These are phyloP conservation scores for Fagus sylvatica DNA, from an alignment of 306 rosid genomes.

Conservation along the genomic window DNA sequence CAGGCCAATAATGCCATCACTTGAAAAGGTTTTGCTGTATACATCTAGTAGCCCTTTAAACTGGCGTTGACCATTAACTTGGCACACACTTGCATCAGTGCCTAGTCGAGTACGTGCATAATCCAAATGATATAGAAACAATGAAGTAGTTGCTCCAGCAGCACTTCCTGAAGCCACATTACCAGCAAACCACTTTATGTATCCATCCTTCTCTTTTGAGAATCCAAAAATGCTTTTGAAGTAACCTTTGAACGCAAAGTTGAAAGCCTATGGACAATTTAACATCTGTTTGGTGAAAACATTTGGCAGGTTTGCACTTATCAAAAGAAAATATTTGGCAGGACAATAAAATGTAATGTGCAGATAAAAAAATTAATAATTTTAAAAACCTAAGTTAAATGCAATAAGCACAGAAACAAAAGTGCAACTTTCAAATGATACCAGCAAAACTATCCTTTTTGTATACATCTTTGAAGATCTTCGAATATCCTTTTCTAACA, in stretches of 20 bases:
- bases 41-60: constrained; percentile 83
- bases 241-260: constrained; percentile 99
- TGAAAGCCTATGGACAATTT: constrained; percentile 93
- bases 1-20: constrained; percentile 78
- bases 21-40: constrained; percentile 74
- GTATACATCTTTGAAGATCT: neutral
- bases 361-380: constrained; percentile 18
- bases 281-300: constrained; percentile 60
- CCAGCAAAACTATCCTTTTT: neutral
- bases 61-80: constrained; percentile 52
- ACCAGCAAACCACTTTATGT: constrained; percentile 89
- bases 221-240: constrained; percentile 81
- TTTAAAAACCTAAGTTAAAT: neutral
- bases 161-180: constrained; percentile 99
- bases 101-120: constrained; percentile 89
- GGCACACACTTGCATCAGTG: constrained; percentile 61
- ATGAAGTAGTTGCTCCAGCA: constrained; percentile 89
- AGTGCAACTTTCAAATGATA: neutral
- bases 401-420: neutral
- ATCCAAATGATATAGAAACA: constrained; percentile 89
- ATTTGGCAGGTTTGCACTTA: constrained; percentile 30
- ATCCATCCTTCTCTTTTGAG: constrained; percentile 90
- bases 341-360: constrained; percentile 21
- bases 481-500: neutral
- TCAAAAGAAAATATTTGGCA: constrained; percentile 33